Base-by-base conservation (phyloP, 2,329 filamentous ascomycete genomes). In the Macroventuria anomochaeta region DNA sequence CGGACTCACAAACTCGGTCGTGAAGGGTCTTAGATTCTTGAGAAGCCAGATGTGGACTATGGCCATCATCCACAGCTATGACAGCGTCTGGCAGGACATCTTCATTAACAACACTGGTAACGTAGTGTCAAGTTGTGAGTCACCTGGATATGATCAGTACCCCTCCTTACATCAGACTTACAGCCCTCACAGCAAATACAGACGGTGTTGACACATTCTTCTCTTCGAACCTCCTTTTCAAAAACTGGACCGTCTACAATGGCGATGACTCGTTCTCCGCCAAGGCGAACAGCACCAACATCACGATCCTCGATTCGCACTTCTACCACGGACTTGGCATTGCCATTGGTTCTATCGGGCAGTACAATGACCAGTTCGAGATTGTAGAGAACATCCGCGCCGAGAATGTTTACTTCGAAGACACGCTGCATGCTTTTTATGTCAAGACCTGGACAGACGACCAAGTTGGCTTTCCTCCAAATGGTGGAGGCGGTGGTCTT, bases 41-140 rank as follows among this genome's bases (percentile, higher is more conserved):
- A 79, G 83, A 55, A 82, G 79, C 55, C 83, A 86, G 70, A 86
- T 86, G 83, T 86, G 84, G 80, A 70, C 81, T 0, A 80, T 85
- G 76, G 80, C 80, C 1, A 76, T 84, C 25, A 81, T 80, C 8
- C 71, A 80, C 63, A 80, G 79, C 3, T 55, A 77, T 6, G 69
- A 80, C 41, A 69, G 81, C 1, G 68, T 80, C 0, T 71, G 85
- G 6, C 74, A 81, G 42, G 76, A 81, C 54, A 82, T 85, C 28
- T 76, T 79, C 56, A 76, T 84, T 48, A 84, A 84, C 69, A 84
- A 77, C 32, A 68, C 58, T 7, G 60, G 65, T 10, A 67, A 61
- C 15, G 26, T 42, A 12, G 54, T 67, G 17, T 55, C 49, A 10
- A 67, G 62, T 34, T 61, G 58, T 54, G 17, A 32, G 57, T 54